Evolutionary conservation across 208 protist species (phyloP), one percentile per base, ranked within the genome.

Genomic region (Kentomonas sorsogonicus): DNA sequence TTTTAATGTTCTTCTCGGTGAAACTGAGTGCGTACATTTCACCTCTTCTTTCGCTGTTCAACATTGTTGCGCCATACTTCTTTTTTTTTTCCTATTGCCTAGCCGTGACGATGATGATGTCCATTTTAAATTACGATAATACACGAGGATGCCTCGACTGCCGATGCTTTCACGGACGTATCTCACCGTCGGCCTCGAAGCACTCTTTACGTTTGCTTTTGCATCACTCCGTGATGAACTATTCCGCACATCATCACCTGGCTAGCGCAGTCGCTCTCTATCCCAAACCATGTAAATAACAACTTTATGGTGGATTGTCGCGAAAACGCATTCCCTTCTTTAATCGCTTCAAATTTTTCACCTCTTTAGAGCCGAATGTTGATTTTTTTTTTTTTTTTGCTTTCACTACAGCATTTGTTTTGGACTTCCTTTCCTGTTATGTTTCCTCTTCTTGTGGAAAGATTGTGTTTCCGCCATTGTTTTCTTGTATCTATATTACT

Each of bases 351-450:
- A 38, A 38, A 38, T 15, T 5, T 15, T 15, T 15, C 5, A 15
- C 7, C 5, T n/a, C n/a, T n/a, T n/a, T n/a, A n/a, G n/a, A n/a
- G n/a, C n/a, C n/a, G n/a, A n/a, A n/a, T 30, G 9, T 10, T 47
- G 16, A 47, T 20, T 47, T 47, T 47, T 5, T 47, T 47, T 47
- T 47, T 47, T 47, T 47, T 4, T 18, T 47, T 47, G 5, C 6
- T 18, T 47, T 47, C n/a, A n/a, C n/a, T n/a, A n/a, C n/a, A n/a
- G n/a, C n/a, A n/a, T n/a, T n/a, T n/a, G n/a, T 47, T 5, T 18
- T 47, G 5, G 5, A 11, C 11, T 38, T 38, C 11, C 33, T 38
- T 38, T 11, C 33, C 11, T 38, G 33, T 38, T 5, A 5, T 38
- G 33, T 38, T 15, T 38, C 5, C 33, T 11, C 5, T 38, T 38